These are phyloP conservation scores for Penicillium cataractarum DNA, from an alignment of 495 filamentous ascomycete genomes.

Conservation along the genomic window DNA sequence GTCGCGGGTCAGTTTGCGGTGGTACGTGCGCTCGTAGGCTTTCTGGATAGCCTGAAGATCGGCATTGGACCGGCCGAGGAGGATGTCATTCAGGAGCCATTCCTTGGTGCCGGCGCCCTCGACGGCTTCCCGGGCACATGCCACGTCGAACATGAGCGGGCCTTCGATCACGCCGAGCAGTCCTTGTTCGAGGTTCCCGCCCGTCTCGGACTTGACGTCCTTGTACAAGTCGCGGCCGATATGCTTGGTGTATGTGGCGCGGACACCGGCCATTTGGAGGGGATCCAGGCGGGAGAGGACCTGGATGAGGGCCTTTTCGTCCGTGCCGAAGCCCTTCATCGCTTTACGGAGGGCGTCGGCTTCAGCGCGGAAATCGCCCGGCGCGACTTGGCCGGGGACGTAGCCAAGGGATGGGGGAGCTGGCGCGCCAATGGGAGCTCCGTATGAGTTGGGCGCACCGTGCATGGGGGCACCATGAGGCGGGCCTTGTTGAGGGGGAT, in stretches of 20 bases:
- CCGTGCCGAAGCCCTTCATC: conserved; percentile 91
- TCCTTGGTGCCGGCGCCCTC: conserved; percentile 85
- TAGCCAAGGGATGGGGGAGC: conserved; percentile 65
- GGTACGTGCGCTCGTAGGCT: conserved; percentile 69
- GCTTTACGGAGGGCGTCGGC: conserved; percentile 73
- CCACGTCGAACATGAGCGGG: conserved; percentile 71
- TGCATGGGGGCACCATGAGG: conserved; percentile 21
- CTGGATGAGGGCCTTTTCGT: conserved; percentile 73
- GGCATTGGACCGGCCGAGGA: conserved; percentile 81
- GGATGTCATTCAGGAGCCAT: conserved; percentile 78
- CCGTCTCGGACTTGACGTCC: conserved; percentile 75
- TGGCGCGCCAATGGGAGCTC: conserved; percentile 35
- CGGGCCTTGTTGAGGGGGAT: conserved; percentile 20
- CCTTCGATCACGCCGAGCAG: conserved; percentile 76
- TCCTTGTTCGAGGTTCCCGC: conserved; percentile 69
- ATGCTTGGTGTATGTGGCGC: conserved; percentile 62
- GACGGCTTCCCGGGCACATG: conserved; percentile 67
- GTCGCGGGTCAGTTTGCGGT: conserved; percentile 62
- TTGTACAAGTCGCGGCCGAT: conserved; percentile 68
- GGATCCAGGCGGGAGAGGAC: conserved; percentile 70
- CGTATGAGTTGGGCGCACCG: conserved; percentile 14
- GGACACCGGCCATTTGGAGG: conserved; percentile 69
- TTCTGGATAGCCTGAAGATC: conserved; percentile 81
- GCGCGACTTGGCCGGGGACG: conserved; percentile 61
- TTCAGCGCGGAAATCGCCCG: conserved; percentile 64